These are phyloP conservation scores for Talaromyces liani DNA, from an alignment of 495 filamentous ascomycete genomes.

Conservation along the genomic window DNA sequence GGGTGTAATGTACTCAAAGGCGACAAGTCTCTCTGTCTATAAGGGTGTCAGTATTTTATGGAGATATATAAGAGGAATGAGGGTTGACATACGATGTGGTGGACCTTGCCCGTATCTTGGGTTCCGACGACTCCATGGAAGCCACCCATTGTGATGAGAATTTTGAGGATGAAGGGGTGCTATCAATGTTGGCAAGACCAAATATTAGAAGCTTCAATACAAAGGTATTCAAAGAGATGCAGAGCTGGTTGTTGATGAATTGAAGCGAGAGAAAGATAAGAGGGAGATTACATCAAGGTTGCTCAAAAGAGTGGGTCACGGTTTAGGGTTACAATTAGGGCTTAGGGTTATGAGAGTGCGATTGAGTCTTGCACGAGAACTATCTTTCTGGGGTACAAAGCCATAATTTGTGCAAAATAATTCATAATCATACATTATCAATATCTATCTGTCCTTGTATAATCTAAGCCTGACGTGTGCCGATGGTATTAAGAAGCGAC, in stretches of 20 bases:
- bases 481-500: neutral
- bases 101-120: constrained; percentile 5
- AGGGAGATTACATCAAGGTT: neutral
- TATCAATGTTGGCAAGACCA: neutral
- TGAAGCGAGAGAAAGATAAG: neutral
- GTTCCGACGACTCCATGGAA: constrained; percentile 8
- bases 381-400: neutral
- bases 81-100: neutral
- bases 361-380: neutral
- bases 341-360: neutral
- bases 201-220: neutral
- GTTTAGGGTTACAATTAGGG: neutral
- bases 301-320: neutral
- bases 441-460: neutral
- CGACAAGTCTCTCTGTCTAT: constrained; percentile 46
- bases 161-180: neutral
- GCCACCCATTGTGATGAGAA: neutral
- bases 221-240: neutral
- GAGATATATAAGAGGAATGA: neutral
- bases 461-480: neutral
- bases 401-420: neutral
- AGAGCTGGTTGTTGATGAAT: neutral
- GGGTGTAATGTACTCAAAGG: constrained; percentile 48
- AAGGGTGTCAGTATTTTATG: neutral
- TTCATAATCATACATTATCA: neutral